These are phyloP conservation scores for Selaginella moellendorffii DNA, from an alignment of 75 land plant genomes.

Conservation along the genomic window DNA sequence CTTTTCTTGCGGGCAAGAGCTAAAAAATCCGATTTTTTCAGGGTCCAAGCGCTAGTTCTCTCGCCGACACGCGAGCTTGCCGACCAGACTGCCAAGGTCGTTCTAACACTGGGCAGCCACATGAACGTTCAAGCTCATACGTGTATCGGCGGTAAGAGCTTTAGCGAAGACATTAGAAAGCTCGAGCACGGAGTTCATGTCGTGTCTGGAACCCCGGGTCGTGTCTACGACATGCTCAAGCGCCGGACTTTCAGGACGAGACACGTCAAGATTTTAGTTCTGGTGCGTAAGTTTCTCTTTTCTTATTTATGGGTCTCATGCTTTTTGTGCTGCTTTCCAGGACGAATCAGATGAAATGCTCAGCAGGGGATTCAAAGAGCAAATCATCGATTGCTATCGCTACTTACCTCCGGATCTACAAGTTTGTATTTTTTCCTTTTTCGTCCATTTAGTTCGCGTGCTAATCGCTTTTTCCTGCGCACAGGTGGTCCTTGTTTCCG, in stretches of 20 bases:
- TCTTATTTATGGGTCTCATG: background rate
- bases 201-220: constrained; percentile 92
- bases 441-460: constrained; percentile 10
- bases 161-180: constrained; percentile 88
- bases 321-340: constrained; percentile 16
- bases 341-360: constrained; percentile 99
- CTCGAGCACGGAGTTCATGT: constrained; percentile 94
- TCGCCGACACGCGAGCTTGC: constrained; percentile 98
- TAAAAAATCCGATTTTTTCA: constrained; percentile 15
- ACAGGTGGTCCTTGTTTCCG: constrained; percentile 84
- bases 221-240: constrained; percentile 98
- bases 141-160: constrained; percentile 90
- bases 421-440: constrained; percentile 18
- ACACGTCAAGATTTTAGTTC: constrained; percentile 66
- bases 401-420: constrained; percentile 97
- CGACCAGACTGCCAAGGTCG: constrained; percentile 79
- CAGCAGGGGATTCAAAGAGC: constrained; percentile 97
- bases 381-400: constrained; percentile 96
- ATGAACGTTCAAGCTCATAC: constrained; percentile 89
- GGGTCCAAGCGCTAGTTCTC: constrained; percentile 88
- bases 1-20: background rate
- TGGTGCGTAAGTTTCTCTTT: constrained; percentile 33
- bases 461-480: too few species aligned
- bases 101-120: constrained; percentile 72
- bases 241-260: constrained; percentile 81